Base-by-base conservation (phyloP, 2,329 filamentous ascomycete genomes). In the Fusarium tuaranense region DNA sequence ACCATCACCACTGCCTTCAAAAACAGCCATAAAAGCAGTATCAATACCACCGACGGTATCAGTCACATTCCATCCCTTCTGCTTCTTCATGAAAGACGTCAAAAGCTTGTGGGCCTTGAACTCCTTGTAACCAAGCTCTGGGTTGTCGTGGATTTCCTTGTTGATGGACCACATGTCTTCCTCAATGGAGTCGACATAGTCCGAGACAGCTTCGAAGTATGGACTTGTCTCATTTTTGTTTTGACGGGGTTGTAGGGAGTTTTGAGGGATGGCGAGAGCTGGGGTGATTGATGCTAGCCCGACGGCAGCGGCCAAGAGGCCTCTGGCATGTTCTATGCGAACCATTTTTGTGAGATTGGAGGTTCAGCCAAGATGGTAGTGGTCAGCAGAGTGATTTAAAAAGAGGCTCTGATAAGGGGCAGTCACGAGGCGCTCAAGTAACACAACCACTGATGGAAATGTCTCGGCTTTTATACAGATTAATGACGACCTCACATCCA, bases 21-120 rank as follows among this genome's bases (percentile, higher is more conserved):
- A 86, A 0, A 83, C 80, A 2, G 84, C 85, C 44, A 83, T 80
- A 67, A 86, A 87, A 7, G 85, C 85, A 4, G 86, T 87, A 6
- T 81, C 80, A 55, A 87, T 82, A 3, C 80, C 82, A 30, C 84
- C 85, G 0, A 84, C 84, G 0, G 82, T 82, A 5, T 78, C 73
- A 0, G 81, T 84, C 8, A 87, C 84, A 5, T 81, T 77, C 84
- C 85, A 85, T 7, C 79, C 68, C 16, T 75, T 74, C 38, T 82
- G 81, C 13, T 73, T 76, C 57, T 79, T 75, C 69, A 86, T 76
- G 63, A 82, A 86, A 6, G 79, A 76, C 0, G 83, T 85, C 38
- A 87, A 76, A 3, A 82, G 75, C 5, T 83, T 79, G 65, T 87
- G 85, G 0, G 86, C 85, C 20, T 83, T 82, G 53, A 80, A 77